Evolutionary conservation across 148 eudicot species (phyloP).

Genomic region (Nyssa sinensis): DNA sequence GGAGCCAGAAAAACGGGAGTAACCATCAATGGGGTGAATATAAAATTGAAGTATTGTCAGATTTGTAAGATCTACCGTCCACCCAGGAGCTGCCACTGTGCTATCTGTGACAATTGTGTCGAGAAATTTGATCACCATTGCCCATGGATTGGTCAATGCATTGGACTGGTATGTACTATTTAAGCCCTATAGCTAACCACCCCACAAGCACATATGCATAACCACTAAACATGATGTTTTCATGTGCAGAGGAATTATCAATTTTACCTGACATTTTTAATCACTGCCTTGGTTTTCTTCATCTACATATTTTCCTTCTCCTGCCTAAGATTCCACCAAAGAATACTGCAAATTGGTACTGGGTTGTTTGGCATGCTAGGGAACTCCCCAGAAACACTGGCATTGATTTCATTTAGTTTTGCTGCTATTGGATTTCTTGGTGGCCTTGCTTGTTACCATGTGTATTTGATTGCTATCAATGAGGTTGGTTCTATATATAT

Average conservation of each 20-base stretch:
- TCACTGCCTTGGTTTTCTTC: constrained; percentile 18
- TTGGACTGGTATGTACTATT: constrained; percentile 15
- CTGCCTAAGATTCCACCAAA: constrained; percentile 17
- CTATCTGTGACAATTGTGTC: constrained; percentile 29
- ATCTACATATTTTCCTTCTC: constrained; percentile 19
- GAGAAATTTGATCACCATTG: constrained; percentile 37
- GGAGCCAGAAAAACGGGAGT: constrained; percentile 6
- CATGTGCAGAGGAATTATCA: constrained; percentile 24
- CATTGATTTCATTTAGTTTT: constrained; percentile 18
- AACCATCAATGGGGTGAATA: constrained; percentile 15
- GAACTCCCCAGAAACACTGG: constrained; percentile 23
- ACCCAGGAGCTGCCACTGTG: constrained; percentile 33
- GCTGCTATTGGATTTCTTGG: constrained; percentile 16
- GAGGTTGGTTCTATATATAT: constrained; percentile 18
- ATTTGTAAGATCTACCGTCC: constrained; percentile 30
- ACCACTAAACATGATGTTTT: not conserved
- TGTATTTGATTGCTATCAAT: constrained; percentile 21
- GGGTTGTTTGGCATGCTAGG: constrained; percentile 21
- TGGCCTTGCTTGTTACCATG: constrained; percentile 23
- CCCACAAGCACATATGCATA: not conserved
- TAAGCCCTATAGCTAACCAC: too few species aligned
- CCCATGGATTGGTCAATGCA: constrained; percentile 36
- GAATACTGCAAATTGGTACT: not conserved
- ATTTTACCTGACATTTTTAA: constrained; percentile 22
- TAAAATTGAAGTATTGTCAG: constrained; percentile 26